These are phyloP conservation scores for Wallacemonas rigidus DNA, from an alignment of 208 protist genomes.

Conservation along the genomic window DNA sequence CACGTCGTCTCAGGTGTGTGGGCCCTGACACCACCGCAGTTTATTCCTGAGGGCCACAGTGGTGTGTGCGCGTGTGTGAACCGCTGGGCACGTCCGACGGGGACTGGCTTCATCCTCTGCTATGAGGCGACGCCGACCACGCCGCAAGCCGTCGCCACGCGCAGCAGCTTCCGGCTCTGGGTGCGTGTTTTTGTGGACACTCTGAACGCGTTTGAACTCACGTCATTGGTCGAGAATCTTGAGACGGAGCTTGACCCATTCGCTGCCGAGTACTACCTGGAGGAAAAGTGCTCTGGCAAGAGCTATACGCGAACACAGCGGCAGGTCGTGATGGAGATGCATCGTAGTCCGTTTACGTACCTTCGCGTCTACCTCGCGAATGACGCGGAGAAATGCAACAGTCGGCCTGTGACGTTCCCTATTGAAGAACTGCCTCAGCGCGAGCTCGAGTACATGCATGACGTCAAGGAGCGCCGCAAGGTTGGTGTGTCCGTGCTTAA, in stretches of 20 bases:
- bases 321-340: conserved; percentile 46
- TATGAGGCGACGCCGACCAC: conserved; percentile 41
- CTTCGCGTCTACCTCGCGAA: conserved; percentile 39
- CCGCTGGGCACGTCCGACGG: conserved; percentile 70
- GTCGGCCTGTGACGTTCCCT: conserved; percentile 33
- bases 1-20: conserved; percentile 69
- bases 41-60: conserved; percentile 32
- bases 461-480: conserved; percentile 50
- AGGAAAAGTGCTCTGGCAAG: conserved; percentile 20
- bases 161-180: conserved; percentile 56
- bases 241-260: conserved; percentile 44
- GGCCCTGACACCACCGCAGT: conserved; percentile 55
- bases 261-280: conserved; percentile 47
- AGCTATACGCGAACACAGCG: conserved; percentile 35
- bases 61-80: conserved; percentile 72
- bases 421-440: conserved; percentile 46
- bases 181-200: conserved; percentile 58
- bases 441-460: conserved; percentile 45
- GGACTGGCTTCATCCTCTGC: conserved; percentile 78
- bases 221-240: conserved; percentile 34
- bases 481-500: conserved; percentile 61
- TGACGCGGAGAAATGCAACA: conserved; percentile 17
- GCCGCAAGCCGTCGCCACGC: conserved; percentile 10
- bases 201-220: conserved; percentile 47
- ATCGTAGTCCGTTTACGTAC: conserved; percentile 39